Base-by-base conservation (phyloP, 768 basidiomycete genomes). In the Postia placenta region DNA sequence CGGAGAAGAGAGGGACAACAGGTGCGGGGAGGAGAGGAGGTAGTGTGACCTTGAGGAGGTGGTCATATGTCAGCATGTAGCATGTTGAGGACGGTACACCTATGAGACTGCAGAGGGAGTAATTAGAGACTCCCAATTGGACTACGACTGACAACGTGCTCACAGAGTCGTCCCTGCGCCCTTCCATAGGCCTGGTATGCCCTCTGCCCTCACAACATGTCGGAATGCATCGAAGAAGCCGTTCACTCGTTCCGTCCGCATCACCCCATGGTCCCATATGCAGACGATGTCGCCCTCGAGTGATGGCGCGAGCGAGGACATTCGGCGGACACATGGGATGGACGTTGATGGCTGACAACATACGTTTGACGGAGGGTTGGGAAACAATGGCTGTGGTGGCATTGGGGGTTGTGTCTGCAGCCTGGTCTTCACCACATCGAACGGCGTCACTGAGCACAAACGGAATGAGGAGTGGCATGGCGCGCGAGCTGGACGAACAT, bases 41-140 rank as follows among this genome's bases (percentile, higher is more conserved):
- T 11, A 91, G 66, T 35, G 77, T 68, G 38, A 74, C 73, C 47
- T 81, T 78, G 22, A 85, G 68, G 26, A 97, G 79, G 64, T 90
- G 81, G 67, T 97, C 94, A 65, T 98, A 98, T 17, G 91, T 91
- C 50, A 98, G 75, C 80, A 99, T 99, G 67, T 99, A 98, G 25
- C 83, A 75, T 42, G 93, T 91, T 35, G 93, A 81, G 0, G 93
- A 86, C 0, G 96, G 96, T 20, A 98, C 90, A 26, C 88, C 85
- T 60, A 98, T 92, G 33, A 92, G 65, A 44, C 93, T 94, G 53
- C 4, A 5, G 28, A 19, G 45, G 24, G 7, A 48, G 19, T 50
- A 33, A 40, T 30, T 25, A 38, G 42, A 24, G 42, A 19, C 17
- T 0, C 12, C 28, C 11, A 30, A 19, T 27, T 36, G 26, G 45